These are phyloP conservation scores for Calycina herbarum DNA, from an alignment of 2,329 filamentous ascomycete species.

Conservation along the genomic window DNA sequence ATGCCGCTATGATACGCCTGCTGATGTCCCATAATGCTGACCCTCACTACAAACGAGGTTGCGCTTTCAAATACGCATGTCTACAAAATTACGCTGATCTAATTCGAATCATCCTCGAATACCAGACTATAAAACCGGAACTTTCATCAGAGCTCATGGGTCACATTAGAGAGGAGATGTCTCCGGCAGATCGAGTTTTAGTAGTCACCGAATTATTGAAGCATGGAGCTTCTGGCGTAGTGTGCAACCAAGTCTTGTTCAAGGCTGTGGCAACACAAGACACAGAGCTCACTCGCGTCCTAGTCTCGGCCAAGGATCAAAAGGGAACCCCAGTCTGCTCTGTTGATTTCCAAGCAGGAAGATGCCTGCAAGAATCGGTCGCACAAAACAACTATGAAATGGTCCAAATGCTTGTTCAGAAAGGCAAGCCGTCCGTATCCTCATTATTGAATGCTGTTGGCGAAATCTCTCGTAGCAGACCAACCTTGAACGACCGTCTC, in stretches of 20 bases:
- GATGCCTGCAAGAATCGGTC: slow-evolving; percentile 27
- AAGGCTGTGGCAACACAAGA: slow-evolving; percentile 28
- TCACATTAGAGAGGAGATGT: slow-evolving; percentile 11
- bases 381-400: slow-evolving; percentile 16
- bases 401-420: slow-evolving; percentile 18
- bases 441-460: slow-evolving; percentile 21
- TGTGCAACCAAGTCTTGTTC: slow-evolving; percentile 28
- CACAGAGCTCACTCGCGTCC: slow-evolving; percentile 18
- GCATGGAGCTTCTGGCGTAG: slow-evolving; percentile 27
- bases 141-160: slow-evolving; percentile 22
- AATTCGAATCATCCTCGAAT: slow-evolving; percentile 19
- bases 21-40: slow-evolving; percentile 54
- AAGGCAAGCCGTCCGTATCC: slow-evolving; percentile 20
- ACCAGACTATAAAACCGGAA: slow-evolving; percentile 19
- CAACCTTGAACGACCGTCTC: slow-evolving; percentile 7
- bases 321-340: slow-evolving; percentile 23
- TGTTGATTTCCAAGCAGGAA: slow-evolving; percentile 30
- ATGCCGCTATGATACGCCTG: slow-evolving; percentile 47
- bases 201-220: slow-evolving; percentile 23
- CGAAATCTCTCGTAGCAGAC: slow-evolving; percentile 18
- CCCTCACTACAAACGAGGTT: slow-evolving; percentile 50
- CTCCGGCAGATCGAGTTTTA: slow-evolving; percentile 17
- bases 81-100: slow-evolving; percentile 20
- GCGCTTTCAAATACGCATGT: slow-evolving; percentile 38
- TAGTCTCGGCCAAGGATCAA: slow-evolving; percentile 8